Evolutionary conservation across 495 filamentous ascomycete species (phyloP), one percentile per base, ranked within the genome.

Genomic region (Lepraria neglecta): DNA sequence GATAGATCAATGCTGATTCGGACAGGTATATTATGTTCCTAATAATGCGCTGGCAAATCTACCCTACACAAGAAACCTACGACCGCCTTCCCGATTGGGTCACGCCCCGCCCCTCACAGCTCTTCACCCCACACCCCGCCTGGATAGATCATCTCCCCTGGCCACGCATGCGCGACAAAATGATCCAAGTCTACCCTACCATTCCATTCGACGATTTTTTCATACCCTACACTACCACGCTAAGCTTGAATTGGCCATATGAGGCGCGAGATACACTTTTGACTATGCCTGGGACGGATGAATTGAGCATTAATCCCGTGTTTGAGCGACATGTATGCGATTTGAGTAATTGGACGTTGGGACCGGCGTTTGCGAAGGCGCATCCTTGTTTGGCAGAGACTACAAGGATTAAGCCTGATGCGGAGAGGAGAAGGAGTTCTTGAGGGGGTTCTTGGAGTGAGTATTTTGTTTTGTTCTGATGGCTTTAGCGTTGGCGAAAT

Each of bases 81-180:
- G 77, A 84, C 21, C 78, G 88, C 7, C 69, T 94, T 3, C 89
- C 90, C 0, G 72, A 81, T 2, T 91, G 83, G 82, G 69, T 84
- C 17, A 78, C 77, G 0, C 88, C 89, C 11, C 72, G 80, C 2
- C 75, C 80, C 0, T 76, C 76, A 10, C 89, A 92, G 69, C 72
- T 86, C 12, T 75, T 81, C 31, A 76, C 71, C 0, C 71, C 80
- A 2, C 89, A 95, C 72, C 86, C 89, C 0, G 78, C 79, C 3
- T 95, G 90, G 90, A 78, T 90, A 15, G 88, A 92, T 67, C 80
- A 90, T 69, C 61, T 92, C 9, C 87, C 88, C 1, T 95, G 84
- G 76, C 88, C 87, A 0, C 73, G 70, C 11, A 87, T 92, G 83
- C 83, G 90, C 11, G 86, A 90, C 33, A 61, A 61, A 28, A 57